Conservation (phyloP, 1,284 basidiomycete genomes). For the Cerrena zonata region DNA sequence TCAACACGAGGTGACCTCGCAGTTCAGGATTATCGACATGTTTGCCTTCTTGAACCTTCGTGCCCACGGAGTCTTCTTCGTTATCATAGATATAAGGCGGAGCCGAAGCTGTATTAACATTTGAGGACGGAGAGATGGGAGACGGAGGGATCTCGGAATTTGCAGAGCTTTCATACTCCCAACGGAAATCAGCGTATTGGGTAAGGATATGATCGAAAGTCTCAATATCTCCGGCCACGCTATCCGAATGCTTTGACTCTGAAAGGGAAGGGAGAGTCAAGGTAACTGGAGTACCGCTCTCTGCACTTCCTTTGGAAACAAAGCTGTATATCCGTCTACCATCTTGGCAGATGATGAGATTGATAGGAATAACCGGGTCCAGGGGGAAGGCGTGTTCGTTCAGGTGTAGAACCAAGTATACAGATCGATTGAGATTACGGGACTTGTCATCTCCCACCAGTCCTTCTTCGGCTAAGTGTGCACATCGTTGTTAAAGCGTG, state of each 20-base stretch:
- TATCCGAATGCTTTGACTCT: slow-evolving; percentile 29
- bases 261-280: slow-evolving; percentile 25
- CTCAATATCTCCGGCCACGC: slow-evolving; percentile 49
- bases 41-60: slow-evolving; percentile 12
- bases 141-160: neutral
- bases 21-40: slow-evolving; percentile 38
- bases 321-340: slow-evolving; percentile 44
- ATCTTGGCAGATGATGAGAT: slow-evolving; percentile 30
- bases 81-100: slow-evolving; percentile 9
- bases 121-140: neutral
- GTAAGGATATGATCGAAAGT: slow-evolving; percentile 65
- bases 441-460: neutral
- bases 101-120: neutral
- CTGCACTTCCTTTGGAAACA: slow-evolving; percentile 13
- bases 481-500: slow-evolving; percentile 10
- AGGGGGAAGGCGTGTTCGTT: slow-evolving; percentile 55
- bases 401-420: slow-evolving; percentile 59
- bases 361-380: slow-evolving; percentile 44
- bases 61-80: slow-evolving; percentile 4
- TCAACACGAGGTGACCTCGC: slow-evolving; percentile 64
- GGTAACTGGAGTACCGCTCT: slow-evolving; percentile 1
- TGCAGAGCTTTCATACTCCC: slow-evolving; percentile 3
- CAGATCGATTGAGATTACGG: slow-evolving; percentile 29
- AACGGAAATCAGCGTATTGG: slow-evolving; percentile 54
- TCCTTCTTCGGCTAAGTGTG: slow-evolving; percentile 20